Evolutionary conservation across 139 green algal genomes (phyloP).

Genomic region (Microglena sp.): DNA sequence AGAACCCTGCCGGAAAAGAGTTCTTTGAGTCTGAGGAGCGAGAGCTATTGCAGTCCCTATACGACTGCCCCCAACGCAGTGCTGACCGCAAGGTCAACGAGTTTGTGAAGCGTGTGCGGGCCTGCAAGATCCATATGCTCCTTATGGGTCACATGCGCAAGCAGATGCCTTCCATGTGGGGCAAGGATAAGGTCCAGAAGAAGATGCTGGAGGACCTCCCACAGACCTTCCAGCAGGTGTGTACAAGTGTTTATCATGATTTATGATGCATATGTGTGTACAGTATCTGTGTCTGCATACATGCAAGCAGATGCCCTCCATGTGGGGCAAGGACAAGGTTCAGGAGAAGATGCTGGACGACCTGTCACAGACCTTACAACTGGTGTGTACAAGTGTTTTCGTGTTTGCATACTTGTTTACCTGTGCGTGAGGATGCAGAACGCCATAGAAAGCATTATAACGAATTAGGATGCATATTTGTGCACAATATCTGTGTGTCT

Average conservation of each 20-base stretch:
- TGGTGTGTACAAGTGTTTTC: too few species aligned
- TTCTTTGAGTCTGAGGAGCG: conserved; percentile 89
- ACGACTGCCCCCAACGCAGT: conserved; percentile 60
- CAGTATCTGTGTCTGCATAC: background rate
- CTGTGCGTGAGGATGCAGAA: too few species aligned
- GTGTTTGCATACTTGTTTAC: too few species aligned
- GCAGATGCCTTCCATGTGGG: conserved; percentile 82
- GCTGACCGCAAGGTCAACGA: conserved; percentile 79
- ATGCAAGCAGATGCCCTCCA: conserved; percentile 68
- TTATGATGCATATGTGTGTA: background rate
- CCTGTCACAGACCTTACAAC: too few species aligned
- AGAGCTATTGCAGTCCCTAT: conserved; percentile 84
- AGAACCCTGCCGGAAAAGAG: conserved; percentile 50
- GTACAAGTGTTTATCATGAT: background rate
- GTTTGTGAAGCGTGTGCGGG: conserved; percentile 93
- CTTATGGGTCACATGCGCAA: conserved; percentile 64
- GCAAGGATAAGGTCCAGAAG: conserved; percentile 65
- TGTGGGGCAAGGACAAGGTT: conserved; percentile 77
- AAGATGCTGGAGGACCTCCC: conserved; percentile 60
- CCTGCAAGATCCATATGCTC: conserved; percentile 84
- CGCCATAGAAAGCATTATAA: too few species aligned
- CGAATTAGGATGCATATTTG: too few species aligned
- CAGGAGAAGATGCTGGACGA: too few species aligned
- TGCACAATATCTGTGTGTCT: background rate
- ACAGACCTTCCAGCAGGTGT: conserved; percentile 58